Evolutionary conservation across 257 asterid genomes (phyloP).

Genomic region (Lantana camara): DNA sequence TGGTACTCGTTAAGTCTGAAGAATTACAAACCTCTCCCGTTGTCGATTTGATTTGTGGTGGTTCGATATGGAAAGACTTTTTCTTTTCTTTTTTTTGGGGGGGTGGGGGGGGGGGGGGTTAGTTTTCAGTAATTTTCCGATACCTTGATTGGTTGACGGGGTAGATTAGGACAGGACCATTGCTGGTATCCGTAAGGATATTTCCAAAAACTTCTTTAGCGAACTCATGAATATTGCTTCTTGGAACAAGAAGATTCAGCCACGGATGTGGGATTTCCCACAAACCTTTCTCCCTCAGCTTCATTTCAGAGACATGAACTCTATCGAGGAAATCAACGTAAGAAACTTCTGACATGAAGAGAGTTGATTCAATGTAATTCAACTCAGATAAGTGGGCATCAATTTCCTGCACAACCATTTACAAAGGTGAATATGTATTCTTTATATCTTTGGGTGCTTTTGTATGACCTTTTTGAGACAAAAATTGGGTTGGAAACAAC

Average conservation of each 20-base stretch:
- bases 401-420: constrained; percentile 55
- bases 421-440: constrained; percentile 17
- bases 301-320: constrained; percentile 72
- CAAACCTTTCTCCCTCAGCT: constrained; percentile 66
- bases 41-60: too few species aligned
- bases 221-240: constrained; percentile 66
- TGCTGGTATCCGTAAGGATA: constrained; percentile 74
- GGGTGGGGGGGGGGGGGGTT: too few species aligned
- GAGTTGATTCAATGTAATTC: constrained; percentile 66
- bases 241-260: constrained; percentile 84
- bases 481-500: background rate
- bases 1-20: too few species aligned
- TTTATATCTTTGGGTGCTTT: background rate
- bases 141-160: constrained; percentile 89
- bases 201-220: constrained; percentile 67
- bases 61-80: too few species aligned
- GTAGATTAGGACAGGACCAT: constrained; percentile 88
- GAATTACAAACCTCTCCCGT: too few species aligned
- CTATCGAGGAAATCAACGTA: constrained; percentile 76
- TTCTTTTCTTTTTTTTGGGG: too few species aligned
- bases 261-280: constrained; percentile 99
- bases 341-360: constrained; percentile 70
- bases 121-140: background rate
- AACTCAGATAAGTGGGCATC: constrained; percentile 56
- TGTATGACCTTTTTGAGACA: background rate